Evolutionary conservation across 768 basidiomycete species (phyloP).

Genomic region (Pisolithus orientalis): DNA sequence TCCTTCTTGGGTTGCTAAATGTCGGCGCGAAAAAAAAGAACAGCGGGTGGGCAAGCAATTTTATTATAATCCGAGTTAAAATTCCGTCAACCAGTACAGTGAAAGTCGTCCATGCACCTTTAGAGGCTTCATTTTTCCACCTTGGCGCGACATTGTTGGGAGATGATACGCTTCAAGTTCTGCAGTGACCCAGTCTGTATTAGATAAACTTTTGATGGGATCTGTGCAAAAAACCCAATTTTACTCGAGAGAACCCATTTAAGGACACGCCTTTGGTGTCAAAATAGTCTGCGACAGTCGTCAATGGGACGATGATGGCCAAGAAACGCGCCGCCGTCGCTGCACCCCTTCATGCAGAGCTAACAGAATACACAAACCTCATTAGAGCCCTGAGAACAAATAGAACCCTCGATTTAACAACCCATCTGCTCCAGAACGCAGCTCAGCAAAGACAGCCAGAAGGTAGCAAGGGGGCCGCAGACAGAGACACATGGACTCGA

Average conservation of each 20-base stretch:
- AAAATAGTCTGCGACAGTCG: neutral
- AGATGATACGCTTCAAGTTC: neutral
- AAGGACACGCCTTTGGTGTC: no score
- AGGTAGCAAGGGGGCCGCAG: slow-evolving; percentile 15
- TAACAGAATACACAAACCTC: slow-evolving; percentile 62
- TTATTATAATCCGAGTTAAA: neutral
- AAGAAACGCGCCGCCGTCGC: slow-evolving; percentile 44
- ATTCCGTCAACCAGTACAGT: neutral
- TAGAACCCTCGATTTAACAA: slow-evolving; percentile 50
- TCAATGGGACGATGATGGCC: slow-evolving; percentile 11
- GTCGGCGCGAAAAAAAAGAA: slow-evolving; percentile 1
- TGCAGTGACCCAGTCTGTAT: no score
- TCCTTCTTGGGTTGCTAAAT: slow-evolving; percentile 78
- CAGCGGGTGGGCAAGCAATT: neutral
- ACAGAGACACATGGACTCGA: slow-evolving; percentile 56
- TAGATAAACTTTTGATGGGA: neutral
- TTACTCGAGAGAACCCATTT: no score
- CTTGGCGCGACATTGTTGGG: slow-evolving; percentile 47
- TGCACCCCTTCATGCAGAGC: slow-evolving; percentile 51
- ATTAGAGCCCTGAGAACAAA: slow-evolving; percentile 57
- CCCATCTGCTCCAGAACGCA: slow-evolving; percentile 37
- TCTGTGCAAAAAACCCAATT: neutral
- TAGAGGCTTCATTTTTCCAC: slow-evolving; percentile 82
- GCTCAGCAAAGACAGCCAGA: slow-evolving; percentile 8
- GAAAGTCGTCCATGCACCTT: slow-evolving; percentile 48